Conservation (phyloP, 441 rosid genomes). For the Arabidopsis lyrata region DNA sequence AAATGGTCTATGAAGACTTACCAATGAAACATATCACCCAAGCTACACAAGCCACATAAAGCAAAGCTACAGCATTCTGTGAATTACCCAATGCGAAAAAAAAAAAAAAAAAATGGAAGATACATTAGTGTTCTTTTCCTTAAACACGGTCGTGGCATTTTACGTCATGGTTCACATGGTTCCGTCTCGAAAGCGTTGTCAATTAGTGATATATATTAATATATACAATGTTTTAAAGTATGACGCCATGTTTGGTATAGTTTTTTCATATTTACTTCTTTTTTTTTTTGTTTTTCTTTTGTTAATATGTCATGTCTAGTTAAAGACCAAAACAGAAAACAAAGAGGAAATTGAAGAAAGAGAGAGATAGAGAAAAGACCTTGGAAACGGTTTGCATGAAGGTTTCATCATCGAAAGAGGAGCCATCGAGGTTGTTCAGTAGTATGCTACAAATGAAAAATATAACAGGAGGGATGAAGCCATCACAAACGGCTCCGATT, state of each 20-base stretch:
- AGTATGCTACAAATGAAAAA: conserved; percentile 57
- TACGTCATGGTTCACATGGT: too few relatives aligned
- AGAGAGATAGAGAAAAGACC: not conserved
- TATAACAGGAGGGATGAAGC: conserved; percentile 60
- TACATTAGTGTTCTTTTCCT: not conserved
- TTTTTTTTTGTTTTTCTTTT: too few relatives aligned
- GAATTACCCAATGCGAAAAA: not conserved
- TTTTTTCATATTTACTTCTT: too few relatives aligned
- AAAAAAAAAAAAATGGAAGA: not conserved
- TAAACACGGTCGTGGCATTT: not conserved
- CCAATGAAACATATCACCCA: conserved; percentile 1
- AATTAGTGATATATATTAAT: not conserved
- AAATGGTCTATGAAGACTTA: not conserved
- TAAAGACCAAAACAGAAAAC: not conserved
- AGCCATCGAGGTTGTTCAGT: conserved; percentile 51
- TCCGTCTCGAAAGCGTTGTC: not conserved
- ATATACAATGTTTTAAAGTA: too few relatives aligned
- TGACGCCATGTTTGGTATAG: too few relatives aligned
- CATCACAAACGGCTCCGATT: conserved; percentile 77
- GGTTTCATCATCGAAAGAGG: not conserved
- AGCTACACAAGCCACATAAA: conserved; percentile 5
- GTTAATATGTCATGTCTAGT: not conserved
- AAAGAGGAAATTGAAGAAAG: not conserved
- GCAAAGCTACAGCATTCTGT: conserved; percentile 4
- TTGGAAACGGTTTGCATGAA: not conserved